A percentile compares a stretch with the other conserved stretches of the same genome.
Conservation (phyloP, 2,329 filamentous ascomycete species). For the Myriosclerotinia curreyana region DNA sequence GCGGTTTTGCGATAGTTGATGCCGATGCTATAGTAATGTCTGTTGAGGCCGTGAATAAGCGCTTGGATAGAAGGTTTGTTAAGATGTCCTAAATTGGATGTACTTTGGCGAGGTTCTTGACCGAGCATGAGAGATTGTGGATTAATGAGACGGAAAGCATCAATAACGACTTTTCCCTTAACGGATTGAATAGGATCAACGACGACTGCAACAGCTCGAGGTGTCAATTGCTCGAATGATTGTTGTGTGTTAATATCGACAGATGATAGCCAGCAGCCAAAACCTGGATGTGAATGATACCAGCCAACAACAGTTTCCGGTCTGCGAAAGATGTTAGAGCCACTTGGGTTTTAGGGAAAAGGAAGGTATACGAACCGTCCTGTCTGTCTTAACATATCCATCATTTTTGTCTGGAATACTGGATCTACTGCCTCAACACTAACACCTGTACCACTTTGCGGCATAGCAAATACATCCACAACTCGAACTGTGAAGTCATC, state of each 20-base stretch:
- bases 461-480: conserved; percentile 99
- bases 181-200: conserved; percentile 99
- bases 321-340: conserved; percentile 46
- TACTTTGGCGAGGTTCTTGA: conserved; percentile 95
- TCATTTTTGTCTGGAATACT: conserved; percentile 99
- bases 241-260: conserved; percentile 99
- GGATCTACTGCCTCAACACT: conserved; percentile 98
- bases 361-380: conserved; percentile 62
- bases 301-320: conserved; percentile 97
- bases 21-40: conserved; percentile 98
- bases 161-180: conserved; percentile 99
- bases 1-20: conserved; percentile 98
- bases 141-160: conserved; percentile 98
- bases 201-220: conserved; percentile 93
- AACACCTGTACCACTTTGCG: conserved; percentile 95
- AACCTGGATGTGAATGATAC: conserved; percentile 99
- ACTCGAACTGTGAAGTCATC: conserved; percentile 98
- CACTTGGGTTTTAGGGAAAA: conserved; percentile 9
- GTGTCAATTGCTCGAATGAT: conserved; percentile 98
- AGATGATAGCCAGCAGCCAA: conserved; percentile 97
- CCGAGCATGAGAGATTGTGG: conserved; percentile 97
- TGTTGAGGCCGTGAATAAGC: conserved; percentile 94
- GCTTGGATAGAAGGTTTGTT: conserved; percentile 99
- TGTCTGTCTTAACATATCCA: conserved; percentile 99
- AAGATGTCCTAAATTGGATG: conserved; percentile 93